Evolutionary conservation across 306 rosid species (phyloP).

Genomic region (Senna siamea): DNA sequence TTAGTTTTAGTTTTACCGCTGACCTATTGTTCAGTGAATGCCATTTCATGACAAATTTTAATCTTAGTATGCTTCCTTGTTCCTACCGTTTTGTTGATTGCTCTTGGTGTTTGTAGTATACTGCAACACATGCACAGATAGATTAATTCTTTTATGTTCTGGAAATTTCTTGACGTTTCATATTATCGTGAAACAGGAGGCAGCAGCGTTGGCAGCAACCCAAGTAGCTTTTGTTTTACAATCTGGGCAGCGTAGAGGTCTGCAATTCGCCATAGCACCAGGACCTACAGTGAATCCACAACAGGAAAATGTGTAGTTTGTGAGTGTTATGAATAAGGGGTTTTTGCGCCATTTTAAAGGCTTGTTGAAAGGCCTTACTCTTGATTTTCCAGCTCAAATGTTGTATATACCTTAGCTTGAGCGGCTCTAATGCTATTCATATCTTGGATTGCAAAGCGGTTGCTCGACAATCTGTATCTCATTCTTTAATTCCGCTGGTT

Average conservation of each 20-base stretch:
- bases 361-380: constrained; percentile 41
- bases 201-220: constrained; percentile 98
- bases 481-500: not conserved
- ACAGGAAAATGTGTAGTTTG: constrained; percentile 64
- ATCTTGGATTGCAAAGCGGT: not conserved
- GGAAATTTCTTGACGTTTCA: constrained; percentile 1
- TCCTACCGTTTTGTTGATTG: constrained; percentile 29
- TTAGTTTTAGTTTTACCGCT: constrained; percentile 34
- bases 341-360: constrained; percentile 35
- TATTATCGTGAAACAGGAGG: constrained; percentile 66
- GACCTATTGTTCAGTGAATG: not conserved
- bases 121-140: not conserved
- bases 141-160: not conserved
- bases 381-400: constrained; percentile 21
- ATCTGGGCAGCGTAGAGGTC: constrained; percentile 81
- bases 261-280: constrained; percentile 82
- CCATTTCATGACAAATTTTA: not conserved
- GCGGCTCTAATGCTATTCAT: constrained; percentile 12
- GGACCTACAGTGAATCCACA: constrained; percentile 56
- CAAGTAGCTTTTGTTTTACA: constrained; percentile 96
- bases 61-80: too few species aligned
- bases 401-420: constrained; percentile 41
- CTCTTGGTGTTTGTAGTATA: not conserved
- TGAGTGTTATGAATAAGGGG: constrained; percentile 21
- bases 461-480: not conserved